Evolutionary conservation across 2,329 filamentous ascomycete species (phyloP).

Genomic region (Nothopassalora personata): DNA sequence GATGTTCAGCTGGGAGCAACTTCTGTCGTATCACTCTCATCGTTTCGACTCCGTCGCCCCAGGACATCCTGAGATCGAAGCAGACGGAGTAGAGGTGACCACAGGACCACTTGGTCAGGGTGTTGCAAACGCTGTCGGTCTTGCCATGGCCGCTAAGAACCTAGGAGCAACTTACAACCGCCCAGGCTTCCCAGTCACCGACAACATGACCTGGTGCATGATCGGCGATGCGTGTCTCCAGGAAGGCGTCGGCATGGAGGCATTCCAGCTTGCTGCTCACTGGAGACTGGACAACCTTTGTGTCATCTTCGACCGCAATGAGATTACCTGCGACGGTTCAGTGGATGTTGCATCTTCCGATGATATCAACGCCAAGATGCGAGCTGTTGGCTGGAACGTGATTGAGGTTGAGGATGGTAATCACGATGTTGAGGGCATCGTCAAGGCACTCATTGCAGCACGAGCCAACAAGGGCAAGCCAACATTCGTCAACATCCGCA

Average conservation of each 20-base stretch:
- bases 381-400: slow-evolving; percentile 51
- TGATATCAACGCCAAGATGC: slow-evolving; percentile 55
- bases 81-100: slow-evolving; percentile 55
- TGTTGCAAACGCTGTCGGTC: slow-evolving; percentile 55
- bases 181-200: slow-evolving; percentile 45
- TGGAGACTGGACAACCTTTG: slow-evolving; percentile 52
- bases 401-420: slow-evolving; percentile 51
- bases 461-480: slow-evolving; percentile 40
- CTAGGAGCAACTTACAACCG: slow-evolving; percentile 52
- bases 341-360: slow-evolving; percentile 50
- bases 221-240: slow-evolving; percentile 55
- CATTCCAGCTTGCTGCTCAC: slow-evolving; percentile 54
- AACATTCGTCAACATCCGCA: slow-evolving; percentile 53
- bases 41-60: slow-evolving; percentile 47
- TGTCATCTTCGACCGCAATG: slow-evolving; percentile 57
- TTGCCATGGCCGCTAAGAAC: slow-evolving; percentile 55
- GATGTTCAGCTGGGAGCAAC: slow-evolving; percentile 52
- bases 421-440: slow-evolving; percentile 48
- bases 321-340: slow-evolving; percentile 54
- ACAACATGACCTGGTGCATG: slow-evolving; percentile 53
- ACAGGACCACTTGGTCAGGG: slow-evolving; percentile 57
- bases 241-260: slow-evolving; percentile 55
- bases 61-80: slow-evolving; percentile 50
- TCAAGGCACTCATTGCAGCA: slow-evolving; percentile 41
- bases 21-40: slow-evolving; percentile 50